Evolutionary conservation across 2,329 filamentous ascomycete species (phyloP), one percentile per base, ranked within the genome.

Genomic region (Calonectria naviculata): DNA sequence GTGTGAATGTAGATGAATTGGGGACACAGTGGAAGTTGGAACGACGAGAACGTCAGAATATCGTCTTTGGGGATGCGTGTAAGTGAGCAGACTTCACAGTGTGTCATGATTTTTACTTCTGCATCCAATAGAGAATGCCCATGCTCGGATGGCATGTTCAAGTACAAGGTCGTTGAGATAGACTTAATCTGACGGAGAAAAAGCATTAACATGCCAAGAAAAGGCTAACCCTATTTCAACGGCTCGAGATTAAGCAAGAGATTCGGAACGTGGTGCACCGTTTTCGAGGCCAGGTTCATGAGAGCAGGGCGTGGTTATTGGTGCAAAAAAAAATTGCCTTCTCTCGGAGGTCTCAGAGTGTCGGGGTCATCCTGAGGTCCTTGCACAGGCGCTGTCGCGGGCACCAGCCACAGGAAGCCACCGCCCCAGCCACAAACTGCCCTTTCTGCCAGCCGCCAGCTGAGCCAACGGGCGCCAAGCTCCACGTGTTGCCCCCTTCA

Each of bases 401-500:
- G 60, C 54, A n/a, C 38, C 56, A 71, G 74, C 74, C 74, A 75
- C 75, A 73, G 7, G 24, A 52, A 71, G 74, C 74, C 73, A 75
- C 75, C 71, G 28, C 71, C 69, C 61, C 61, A 78, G 73, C 78
- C 76, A 78, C 76, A 13, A 26, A 31, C 8, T 42, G 47, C 24
- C 49, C 28, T 42, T 26, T 34, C n/a, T 21, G 52, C 19, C 56
- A 61, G 17, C 6, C 34, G 21, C 9, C 19, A 31, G 9, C 28
- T 44, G n/a, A 41, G 73, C 72, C 44, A 74, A 67, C 63, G 68
- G 68, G 71, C 61, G 19, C n/a, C 52, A 31, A 71, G 64, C 67
- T 72, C 65, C 75, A 77, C 76, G 76, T 76, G 68, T 76, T 66
- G 52, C 28, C 69, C 69, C 68, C 73, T 75, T 71, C 67, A 68